Evolutionary conservation across 129 eudicot species (phyloP).

Genomic region (Escallonia herrerae): DNA sequence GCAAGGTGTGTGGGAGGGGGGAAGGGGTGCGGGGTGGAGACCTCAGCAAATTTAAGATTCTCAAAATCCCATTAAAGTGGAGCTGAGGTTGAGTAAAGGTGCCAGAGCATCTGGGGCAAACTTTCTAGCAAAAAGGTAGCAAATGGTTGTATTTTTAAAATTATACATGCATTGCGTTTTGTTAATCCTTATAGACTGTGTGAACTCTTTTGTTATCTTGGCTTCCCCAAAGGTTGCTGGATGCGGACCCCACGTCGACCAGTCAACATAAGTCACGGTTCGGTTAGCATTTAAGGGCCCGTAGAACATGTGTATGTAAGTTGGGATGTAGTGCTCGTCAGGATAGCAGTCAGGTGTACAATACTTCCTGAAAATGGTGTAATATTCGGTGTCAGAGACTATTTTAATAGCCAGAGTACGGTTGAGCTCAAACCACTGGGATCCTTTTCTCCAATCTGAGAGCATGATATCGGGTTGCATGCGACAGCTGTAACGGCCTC

Average conservation of each 20-base stretch:
- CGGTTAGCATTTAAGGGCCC: constrained; percentile 50
- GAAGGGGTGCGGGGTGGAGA: background rate
- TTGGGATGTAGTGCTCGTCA: constrained; percentile 77
- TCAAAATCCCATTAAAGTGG: constrained; percentile 46
- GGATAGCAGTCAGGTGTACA: constrained; percentile 75
- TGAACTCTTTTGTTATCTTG: constrained; percentile 38
- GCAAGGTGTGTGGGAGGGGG: too few species aligned
- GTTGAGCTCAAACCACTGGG: constrained; percentile 79
- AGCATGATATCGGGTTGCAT: constrained; percentile 61
- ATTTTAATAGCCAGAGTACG: constrained; percentile 46
- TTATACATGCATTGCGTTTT: constrained; percentile 51
- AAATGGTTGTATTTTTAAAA: constrained; percentile 26
- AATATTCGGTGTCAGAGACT: constrained; percentile 56
- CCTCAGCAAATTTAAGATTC: background rate
- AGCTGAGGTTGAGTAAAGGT: constrained; percentile 44
- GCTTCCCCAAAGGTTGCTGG: constrained; percentile 55
- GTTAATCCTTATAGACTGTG: constrained; percentile 44
- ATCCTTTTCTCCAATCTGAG: constrained; percentile 78
- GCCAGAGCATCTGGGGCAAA: constrained; percentile 48
- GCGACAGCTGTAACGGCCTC: constrained; percentile 59
- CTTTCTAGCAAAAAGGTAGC: constrained; percentile 76
- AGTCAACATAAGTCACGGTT: constrained; percentile 67
- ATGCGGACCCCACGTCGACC: constrained; percentile 70
- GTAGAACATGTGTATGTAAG: constrained; percentile 56
- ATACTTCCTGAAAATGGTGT: constrained; percentile 48